Conservation (phyloP, 768 basidiomycete genomes). For the Amyloporia xantha region DNA sequence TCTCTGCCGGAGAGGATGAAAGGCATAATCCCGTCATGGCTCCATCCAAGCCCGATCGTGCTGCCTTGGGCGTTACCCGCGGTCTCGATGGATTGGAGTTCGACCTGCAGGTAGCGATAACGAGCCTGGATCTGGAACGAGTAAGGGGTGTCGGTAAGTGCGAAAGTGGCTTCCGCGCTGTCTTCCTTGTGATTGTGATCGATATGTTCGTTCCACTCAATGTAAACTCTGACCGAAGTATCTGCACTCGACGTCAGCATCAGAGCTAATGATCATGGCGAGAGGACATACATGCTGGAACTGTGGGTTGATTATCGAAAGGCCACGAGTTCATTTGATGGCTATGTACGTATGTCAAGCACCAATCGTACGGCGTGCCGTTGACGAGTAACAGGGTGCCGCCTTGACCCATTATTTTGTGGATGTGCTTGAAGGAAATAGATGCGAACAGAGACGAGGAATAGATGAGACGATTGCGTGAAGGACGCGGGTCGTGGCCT, state of each 20-base stretch:
- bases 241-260: background rate
- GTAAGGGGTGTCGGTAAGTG: constrained; percentile 1
- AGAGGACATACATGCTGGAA: constrained; percentile 3
- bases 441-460: background rate
- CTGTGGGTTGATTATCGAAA: background rate
- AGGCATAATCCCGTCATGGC: constrained; percentile 1
- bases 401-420: constrained; percentile 2
- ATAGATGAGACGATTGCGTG: no score
- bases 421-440: background rate
- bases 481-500: no score
- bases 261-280: background rate
- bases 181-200: background rate
- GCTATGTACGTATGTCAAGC: background rate
- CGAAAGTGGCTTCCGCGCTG: constrained; percentile 2
- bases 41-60: constrained; percentile 7
- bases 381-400: constrained; percentile 5
- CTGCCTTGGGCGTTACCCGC: constrained; percentile 4
- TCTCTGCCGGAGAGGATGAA: constrained; percentile 8
- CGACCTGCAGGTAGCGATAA: background rate
- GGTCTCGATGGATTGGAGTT: background rate
- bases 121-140: constrained; percentile 7
- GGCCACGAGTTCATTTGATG: constrained; percentile 8
- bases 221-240: background rate
- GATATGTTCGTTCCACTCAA: background rate
- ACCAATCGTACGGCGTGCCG: constrained; percentile 7